Percentiles rank a stretch among this genome's conserved stretches.
phyloP scores from a whole-genome alignment of 2,329 filamentous ascomycete genomes.

The Monosporascus sp. region DNA sequence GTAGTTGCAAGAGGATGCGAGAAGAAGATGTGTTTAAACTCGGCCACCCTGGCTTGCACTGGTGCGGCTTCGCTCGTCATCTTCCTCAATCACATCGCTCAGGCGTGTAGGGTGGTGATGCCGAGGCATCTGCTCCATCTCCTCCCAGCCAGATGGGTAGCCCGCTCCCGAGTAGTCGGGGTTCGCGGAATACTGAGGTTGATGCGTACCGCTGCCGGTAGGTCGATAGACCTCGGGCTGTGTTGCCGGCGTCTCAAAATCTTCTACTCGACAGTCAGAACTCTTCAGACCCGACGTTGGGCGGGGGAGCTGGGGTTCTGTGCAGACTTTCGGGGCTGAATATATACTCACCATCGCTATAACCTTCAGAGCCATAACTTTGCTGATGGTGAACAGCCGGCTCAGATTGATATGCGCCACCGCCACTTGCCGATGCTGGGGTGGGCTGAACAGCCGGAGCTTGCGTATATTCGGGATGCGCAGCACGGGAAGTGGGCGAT shows the following conservation, averaged over 20 bases:
- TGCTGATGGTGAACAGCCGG: conserved; percentile 37
- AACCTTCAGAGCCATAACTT: conserved; percentile 56
- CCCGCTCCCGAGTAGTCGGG: conserved; percentile 63
- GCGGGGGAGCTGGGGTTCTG: conserved; percentile 52
- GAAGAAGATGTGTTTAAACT: conserved; percentile 12
- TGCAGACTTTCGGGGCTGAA: conserved; percentile 55
- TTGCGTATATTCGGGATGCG: conserved; percentile 34
- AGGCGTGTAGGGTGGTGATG: conserved; percentile 86
- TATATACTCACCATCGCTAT: conserved; percentile 66
- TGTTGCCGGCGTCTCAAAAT: conserved; percentile 51
- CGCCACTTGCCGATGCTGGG: conserved; percentile 31
- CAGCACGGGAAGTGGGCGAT: conserved; percentile 22
- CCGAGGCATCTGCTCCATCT: conserved; percentile 50
- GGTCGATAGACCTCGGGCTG: conserved; percentile 27
- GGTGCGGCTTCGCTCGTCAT: conserved; percentile 74
- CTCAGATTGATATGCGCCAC: conserved; percentile 37
- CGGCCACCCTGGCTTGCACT: conserved; percentile 61
- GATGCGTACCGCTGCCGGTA: conserved; percentile 23
- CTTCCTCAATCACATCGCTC: conserved; percentile 82
- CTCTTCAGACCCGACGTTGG: conserved; percentile 40
- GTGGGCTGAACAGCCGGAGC: conserved; percentile 39
- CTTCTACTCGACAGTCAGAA: conserved; percentile 51
- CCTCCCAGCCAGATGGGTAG: conserved; percentile 69
- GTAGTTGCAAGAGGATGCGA: background rate
- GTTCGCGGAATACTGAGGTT: conserved; percentile 30